Base-by-base conservation (phyloP, 2,329 filamentous ascomycete species). In the Cytospora mali region DNA sequence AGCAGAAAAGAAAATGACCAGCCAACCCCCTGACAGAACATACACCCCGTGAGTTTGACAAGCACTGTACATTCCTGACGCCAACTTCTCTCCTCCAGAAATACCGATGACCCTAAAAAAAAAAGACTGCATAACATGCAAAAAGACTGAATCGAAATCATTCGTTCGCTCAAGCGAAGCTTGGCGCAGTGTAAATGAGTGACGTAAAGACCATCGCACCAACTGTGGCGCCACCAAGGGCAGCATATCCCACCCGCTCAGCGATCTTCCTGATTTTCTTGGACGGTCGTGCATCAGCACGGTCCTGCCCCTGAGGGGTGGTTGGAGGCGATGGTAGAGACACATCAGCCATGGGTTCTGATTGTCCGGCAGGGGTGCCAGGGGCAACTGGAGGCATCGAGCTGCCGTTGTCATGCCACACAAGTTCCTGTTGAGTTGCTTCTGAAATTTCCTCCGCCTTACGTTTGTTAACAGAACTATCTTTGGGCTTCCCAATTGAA, bases 141-240 rank as follows among this genome's bases (percentile, higher is more conserved):
- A 23, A 31, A 48, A 58, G 52, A 33, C 16, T 18, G 10, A 29
- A 33, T 28, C 14, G 58, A 39, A 33, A 23, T 6, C 58, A 18
- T 33, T 31, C 9, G 2, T n/a, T 31, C 42, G 29, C 48, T 68
- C 57, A 73, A 23, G 58, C 63, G 48, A 77, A 73, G 4, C 71
- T 70, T 0, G 76, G 76, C 1, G 76, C 76, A 10, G 75, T 77
- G 64, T 75, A 76, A 49, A 77, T 74, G 14, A 78, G 68, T 1
- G 75, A 73, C 1, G 73, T 72, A 13, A 78, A 64, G 3, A 78
- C 70, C 57, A 75, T 72, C 1, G 74, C 71, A 10, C 75, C 74
- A 13, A 72, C 71, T 9, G 73, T 71, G 25, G 72, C 69, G 21
- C 74, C 73, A 11, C 76, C 76, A 1, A 77, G 69, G 2, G 75